A percentile compares a stretch with the other conserved stretches of the same genome.
These are phyloP conservation scores for Penicillium sp. DNA, from an alignment of 2,329 filamentous ascomycete genomes.

Conservation along the genomic window DNA sequence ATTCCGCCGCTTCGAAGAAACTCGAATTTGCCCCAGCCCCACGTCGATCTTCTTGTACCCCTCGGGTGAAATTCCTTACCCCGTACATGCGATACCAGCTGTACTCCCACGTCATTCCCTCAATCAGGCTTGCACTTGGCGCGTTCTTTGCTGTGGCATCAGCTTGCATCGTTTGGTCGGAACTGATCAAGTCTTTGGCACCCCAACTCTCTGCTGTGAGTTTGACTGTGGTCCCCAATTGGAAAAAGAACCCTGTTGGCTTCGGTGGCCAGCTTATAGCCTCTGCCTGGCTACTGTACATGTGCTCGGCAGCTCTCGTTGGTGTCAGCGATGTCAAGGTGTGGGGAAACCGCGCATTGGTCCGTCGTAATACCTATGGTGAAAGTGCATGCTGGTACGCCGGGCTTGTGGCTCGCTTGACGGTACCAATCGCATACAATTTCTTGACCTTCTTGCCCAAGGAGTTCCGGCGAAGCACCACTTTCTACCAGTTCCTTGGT, in stretches of 20 bases:
- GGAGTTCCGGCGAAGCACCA: conserved; percentile 70
- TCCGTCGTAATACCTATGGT: conserved; percentile 84
- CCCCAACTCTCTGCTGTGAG: conserved; percentile 71
- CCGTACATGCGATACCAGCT: conserved; percentile 80
- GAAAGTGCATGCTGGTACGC: conserved; percentile 97
- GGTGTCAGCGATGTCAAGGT: conserved; percentile 91
- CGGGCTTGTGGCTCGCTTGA: conserved; percentile 86
- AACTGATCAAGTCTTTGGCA: conserved; percentile 79
- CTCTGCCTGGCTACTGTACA: conserved; percentile 88
- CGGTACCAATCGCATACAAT: conserved; percentile 91
- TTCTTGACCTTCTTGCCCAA: conserved; percentile 85
- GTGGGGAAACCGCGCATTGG: conserved; percentile 93
- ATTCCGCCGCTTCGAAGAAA: conserved; percentile 75
- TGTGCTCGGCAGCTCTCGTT: conserved; percentile 84
- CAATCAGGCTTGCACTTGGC: conserved; percentile 64
- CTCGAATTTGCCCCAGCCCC: conserved; percentile 69
- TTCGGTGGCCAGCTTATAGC: conserved; percentile 84
- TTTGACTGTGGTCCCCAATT: conserved; percentile 64
- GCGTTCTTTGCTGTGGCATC: conserved; percentile 71
- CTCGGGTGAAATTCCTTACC: conserved; percentile 63
- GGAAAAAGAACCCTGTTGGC: conserved; percentile 71
- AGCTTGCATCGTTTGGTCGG: conserved; percentile 84
- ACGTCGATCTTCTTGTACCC: conserved; percentile 55
- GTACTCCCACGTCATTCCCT: conserved; percentile 72
- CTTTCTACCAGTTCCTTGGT: conserved; percentile 86